phyloP scores from a whole-genome alignment of 495 filamentous ascomycete genomes.

The Tuber brumale region DNA sequence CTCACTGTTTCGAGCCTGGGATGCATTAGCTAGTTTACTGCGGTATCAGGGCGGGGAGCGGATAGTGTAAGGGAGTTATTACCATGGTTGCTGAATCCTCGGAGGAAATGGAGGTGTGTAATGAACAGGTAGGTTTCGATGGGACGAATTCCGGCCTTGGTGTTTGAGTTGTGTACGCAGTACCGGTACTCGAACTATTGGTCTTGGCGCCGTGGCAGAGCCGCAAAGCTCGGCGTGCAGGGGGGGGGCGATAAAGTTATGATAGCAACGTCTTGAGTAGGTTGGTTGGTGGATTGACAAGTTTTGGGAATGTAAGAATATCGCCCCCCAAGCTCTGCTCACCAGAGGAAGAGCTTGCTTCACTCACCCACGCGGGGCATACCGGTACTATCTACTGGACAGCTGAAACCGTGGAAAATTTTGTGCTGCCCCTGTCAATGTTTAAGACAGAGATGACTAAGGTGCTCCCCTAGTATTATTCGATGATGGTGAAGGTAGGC shows the following conservation, averaged over 20 bases:
- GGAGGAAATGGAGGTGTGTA: neutral
- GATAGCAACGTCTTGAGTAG: too few species aligned
- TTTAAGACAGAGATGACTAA: too few species aligned
- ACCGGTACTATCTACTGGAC: too few species aligned
- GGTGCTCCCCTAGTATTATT: too few species aligned
- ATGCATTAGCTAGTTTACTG: neutral
- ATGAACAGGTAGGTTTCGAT: neutral
- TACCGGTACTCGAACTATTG: too few species aligned
- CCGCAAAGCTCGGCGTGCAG: neutral
- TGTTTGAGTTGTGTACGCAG: neutral
- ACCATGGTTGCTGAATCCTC: neutral
- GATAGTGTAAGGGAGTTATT: neutral
- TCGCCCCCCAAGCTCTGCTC: neutral
- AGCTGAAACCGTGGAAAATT: too few species aligned
- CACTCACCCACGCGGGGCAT: neutral
- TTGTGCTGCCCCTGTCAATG: too few species aligned
- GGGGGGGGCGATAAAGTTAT: too few species aligned
- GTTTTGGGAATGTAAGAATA: too few species aligned
- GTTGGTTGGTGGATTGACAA: too few species aligned
- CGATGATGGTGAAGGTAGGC: too few species aligned
- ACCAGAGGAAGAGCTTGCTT: neutral
- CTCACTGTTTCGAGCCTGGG: conserved; percentile 63
- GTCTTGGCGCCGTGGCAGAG: neutral
- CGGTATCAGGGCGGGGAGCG: neutral
- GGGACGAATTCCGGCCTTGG: neutral